A percentile compares a stretch with the other conserved stretches of the same genome.
phyloP scores from a whole-genome alignment of 225 moss, liverwort and hornwort genomes.

The Antitrichia curtipendula region DNA sequence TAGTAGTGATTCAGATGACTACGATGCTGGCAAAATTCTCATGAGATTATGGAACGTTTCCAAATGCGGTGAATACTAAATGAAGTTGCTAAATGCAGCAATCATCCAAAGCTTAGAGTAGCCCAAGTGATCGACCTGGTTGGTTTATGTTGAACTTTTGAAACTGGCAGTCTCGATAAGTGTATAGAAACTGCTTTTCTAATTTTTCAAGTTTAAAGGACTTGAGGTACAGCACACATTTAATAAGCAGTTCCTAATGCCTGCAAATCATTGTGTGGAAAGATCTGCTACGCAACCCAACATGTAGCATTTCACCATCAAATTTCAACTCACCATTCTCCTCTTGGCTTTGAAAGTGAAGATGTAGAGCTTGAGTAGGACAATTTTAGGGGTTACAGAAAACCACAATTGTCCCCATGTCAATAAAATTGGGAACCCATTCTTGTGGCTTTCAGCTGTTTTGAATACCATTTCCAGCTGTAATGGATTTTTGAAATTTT shows the following conservation, averaged over 20 bases:
- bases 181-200: neutral
- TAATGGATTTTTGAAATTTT: neutral
- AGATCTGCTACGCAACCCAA: neutral
- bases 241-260: neutral
- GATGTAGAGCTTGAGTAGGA: neutral
- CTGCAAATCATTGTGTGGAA: neutral
- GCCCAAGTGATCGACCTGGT: neutral
- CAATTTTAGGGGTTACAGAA: neutral
- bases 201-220: neutral
- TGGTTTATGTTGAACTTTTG: neutral
- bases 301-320: neutral
- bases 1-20: constrained; percentile 38
- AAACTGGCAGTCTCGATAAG: neutral
- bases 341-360: neutral
- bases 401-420: neutral
- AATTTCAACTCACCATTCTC: neutral
- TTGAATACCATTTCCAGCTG: neutral
- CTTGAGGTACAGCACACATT: neutral
- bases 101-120: neutral
- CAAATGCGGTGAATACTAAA: neutral
- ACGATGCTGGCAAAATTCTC: constrained; percentile 1
- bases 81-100: neutral
- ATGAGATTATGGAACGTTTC: constrained; percentile 37
- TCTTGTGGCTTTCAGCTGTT: neutral
- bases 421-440: neutral